Percentiles rank a stretch among this genome's conserved stretches.
phyloP scores from a whole-genome alignment of 148 eudicot species.

The Linanthus parryae region DNA sequence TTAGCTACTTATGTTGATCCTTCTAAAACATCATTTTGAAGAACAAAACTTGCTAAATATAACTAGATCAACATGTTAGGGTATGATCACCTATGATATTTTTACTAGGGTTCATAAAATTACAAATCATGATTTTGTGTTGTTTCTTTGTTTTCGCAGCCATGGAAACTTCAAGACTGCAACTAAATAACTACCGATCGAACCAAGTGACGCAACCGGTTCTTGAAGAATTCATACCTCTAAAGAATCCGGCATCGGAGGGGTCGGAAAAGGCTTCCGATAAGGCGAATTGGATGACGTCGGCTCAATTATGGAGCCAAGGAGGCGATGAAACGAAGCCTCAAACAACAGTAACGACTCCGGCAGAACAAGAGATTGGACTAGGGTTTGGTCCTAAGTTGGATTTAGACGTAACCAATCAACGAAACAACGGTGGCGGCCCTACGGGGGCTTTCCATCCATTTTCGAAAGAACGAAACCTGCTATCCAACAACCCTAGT shows the following conservation, averaged over 20 bases:
- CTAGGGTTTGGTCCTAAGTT: constrained; percentile 34
- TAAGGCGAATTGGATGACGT: constrained; percentile 91
- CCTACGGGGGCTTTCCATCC: constrained; percentile 73
- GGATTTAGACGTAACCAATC: constrained; percentile 37
- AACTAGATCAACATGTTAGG: not conserved
- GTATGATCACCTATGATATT: not conserved
- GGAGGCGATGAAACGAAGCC: constrained; percentile 34
- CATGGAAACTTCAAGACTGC: constrained; percentile 84
- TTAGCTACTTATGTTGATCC: not conserved
- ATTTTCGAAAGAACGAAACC: constrained; percentile 49
- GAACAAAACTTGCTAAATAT: not conserved
- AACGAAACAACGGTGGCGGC: constrained; percentile 65
- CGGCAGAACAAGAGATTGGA: constrained; percentile 42
- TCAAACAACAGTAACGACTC: constrained; percentile 20
- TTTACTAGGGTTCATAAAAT: not conserved
- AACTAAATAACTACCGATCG: constrained; percentile 50
- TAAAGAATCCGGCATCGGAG: constrained; percentile 42
- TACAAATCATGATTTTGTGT: not conserved
- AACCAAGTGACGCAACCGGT: constrained; percentile 51
- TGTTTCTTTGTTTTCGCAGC: constrained; percentile 16
- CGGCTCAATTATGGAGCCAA: constrained; percentile 89
- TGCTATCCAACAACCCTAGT: constrained; percentile 9
- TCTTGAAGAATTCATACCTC: constrained; percentile 90
- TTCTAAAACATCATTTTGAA: constrained; percentile 1
- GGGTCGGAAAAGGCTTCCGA: constrained; percentile 37